Percentiles rank a stretch among this genome's conserved stretches.
phyloP scores from a whole-genome alignment of 2,329 filamentous ascomycete species.

The Penicillium brasilianum region DNA sequence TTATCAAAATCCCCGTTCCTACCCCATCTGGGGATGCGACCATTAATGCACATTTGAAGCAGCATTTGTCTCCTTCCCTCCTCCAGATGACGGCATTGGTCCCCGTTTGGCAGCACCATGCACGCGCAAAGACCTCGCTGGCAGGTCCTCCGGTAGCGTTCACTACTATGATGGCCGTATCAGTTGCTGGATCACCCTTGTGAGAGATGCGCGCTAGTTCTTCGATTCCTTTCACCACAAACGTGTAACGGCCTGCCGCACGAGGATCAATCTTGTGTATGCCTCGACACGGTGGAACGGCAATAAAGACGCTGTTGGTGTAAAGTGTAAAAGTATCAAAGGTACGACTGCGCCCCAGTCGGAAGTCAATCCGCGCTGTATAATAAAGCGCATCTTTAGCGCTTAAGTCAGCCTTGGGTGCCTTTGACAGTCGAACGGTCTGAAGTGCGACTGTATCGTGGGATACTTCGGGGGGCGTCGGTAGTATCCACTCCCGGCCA shows the following conservation, averaged over 20 bases:
- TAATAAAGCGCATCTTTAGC: background rate
- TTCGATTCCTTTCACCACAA: background rate
- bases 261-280: background rate
- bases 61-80: background rate
- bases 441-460: background rate
- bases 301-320: background rate
- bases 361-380: background rate
- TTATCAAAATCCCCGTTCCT: background rate
- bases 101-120: slow-evolving; percentile 6
- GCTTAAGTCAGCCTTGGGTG: background rate
- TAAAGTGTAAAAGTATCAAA: background rate
- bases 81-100: slow-evolving; percentile 6
- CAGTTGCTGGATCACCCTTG: background rate
- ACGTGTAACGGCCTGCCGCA: background rate
- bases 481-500: background rate
- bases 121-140: slow-evolving; percentile 8
- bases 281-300: background rate
- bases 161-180: slow-evolving; percentile 2
- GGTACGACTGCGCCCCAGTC: background rate
- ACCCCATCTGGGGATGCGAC: background rate
- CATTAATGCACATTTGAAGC: slow-evolving; percentile 5
- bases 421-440: background rate
- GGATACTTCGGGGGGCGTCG: background rate
- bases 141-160: slow-evolving; percentile 4
- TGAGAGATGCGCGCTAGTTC: background rate